Evolutionary conservation across 768 basidiomycete genomes (phyloP), one percentile per base, ranked within the genome.

Genomic region (Rhizopogon roseolus): DNA sequence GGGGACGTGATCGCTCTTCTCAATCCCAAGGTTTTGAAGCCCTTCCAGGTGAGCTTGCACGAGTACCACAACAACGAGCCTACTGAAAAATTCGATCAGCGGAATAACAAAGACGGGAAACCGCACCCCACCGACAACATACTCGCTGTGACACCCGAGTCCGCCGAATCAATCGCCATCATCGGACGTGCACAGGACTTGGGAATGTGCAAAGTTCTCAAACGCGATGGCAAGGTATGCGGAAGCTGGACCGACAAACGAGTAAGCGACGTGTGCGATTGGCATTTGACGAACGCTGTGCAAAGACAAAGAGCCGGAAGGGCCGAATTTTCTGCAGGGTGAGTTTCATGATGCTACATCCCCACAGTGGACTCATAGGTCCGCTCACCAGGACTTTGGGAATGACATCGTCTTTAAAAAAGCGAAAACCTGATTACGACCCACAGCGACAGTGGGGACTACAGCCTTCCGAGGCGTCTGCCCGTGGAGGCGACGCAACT

Each of bases 221-320:
- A 87, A 64, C 79, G 81, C 50, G 93, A 96, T 54, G 93, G 93
- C 1, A 86, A 86, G 49, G 62, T 76, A 2, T 98, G 97, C 60
- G 84, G 84, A 8, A 80, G 84, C 51, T 98, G 96, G 96, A 91
- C 85, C 48, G 96, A 99, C 71, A 92, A 86, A 59, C 85, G 93
- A 28, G 79, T 89, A 62, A 79, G 83, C 66, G 86, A 90, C 17
- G 85, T 90, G 3, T 99, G 97, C 68, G 95, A 98, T 41, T 99
- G 82, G 69, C 97, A 99, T 71, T 68, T 98, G 39, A 86, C 92
- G 56, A 77, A 79, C 22, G 90, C 94, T 0, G 82, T 98, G 4
- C 78, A 91, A 67, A 73, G 83, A 19, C 76, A 80, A 14, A 77
- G 93, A 8, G 86, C 88, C 0, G 81, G 80, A 0, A 79, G 96